Conservation (phyloP, 1,139 yeast genomes). For the Casaregolazyma suthepensis region DNA sequence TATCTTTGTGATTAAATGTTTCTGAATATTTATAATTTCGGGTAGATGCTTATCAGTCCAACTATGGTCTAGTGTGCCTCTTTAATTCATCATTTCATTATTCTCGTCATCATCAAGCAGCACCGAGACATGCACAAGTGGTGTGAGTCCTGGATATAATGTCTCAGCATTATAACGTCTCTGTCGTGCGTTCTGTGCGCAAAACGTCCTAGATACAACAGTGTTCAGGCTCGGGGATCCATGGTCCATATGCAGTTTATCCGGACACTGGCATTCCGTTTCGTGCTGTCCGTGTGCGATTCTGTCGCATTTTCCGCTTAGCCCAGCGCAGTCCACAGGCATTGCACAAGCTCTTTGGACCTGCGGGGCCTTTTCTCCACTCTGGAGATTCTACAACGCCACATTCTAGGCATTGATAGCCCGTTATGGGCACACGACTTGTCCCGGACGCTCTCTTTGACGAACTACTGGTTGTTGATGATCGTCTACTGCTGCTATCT, state of each 20-base stretch:
- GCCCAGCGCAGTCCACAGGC: constrained; percentile 60
- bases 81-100: not conserved
- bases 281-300: not conserved
- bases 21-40: not conserved
- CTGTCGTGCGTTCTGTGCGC: not conserved
- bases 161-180: not conserved
- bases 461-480: not conserved
- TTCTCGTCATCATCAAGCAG: not conserved
- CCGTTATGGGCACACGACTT: constrained; percentile 5
- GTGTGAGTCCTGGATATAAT: not conserved
- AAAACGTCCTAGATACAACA: not conserved
- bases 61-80: not conserved
- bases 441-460: constrained; percentile 9
- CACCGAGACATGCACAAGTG: not conserved
- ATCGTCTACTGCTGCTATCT: not conserved
- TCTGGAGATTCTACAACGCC: constrained; percentile 65
- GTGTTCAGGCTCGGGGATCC: not conserved
- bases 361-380: constrained; percentile 63
- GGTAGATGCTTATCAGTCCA: not conserved
- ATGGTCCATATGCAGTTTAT: not conserved
- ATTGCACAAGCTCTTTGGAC: constrained; percentile 57
- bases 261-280: not conserved
- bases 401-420: constrained; percentile 35
- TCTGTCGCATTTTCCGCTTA: constrained; percentile 23
- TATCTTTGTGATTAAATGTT: not conserved